Percentiles rank a stretch among this genome's conserved stretches.
Evolutionary conservation across 2,329 filamentous ascomycete genomes (phyloP).

Genomic region (Monosporascus sp.): DNA sequence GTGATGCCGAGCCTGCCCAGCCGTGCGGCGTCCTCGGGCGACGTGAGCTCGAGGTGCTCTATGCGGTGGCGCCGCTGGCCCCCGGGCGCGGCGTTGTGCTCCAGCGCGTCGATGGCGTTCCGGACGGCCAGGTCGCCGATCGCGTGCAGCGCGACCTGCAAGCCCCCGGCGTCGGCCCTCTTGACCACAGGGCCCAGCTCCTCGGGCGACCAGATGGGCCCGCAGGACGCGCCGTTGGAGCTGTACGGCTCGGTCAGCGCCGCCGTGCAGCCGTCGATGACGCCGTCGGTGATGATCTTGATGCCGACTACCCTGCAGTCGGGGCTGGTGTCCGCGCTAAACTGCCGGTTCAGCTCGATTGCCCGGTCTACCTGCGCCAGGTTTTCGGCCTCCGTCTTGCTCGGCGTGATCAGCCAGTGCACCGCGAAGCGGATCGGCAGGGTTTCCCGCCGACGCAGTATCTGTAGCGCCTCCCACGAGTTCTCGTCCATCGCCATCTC

Average conservation of each 20-base stretch:
- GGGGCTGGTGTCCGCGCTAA: constrained; percentile 38
- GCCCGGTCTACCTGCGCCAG: constrained; percentile 46
- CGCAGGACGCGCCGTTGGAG: constrained; percentile 37
- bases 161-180: constrained; percentile 44
- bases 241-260: constrained; percentile 55
- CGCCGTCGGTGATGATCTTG: constrained; percentile 61
- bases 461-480: constrained; percentile 45
- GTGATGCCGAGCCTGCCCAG: constrained; percentile 56
- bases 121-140: constrained; percentile 57
- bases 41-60: constrained; percentile 59
- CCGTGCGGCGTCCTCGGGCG: constrained; percentile 47
- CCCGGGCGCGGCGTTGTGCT: constrained; percentile 32
- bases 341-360: constrained; percentile 39
- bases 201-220: constrained; percentile 49
- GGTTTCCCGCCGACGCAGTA: constrained; percentile 29
- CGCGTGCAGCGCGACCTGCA: constrained; percentile 61
- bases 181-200: constrained; percentile 49
- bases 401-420: constrained; percentile 50
- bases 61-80: constrained; percentile 49
- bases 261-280: constrained; percentile 61
- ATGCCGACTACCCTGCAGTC: constrained; percentile 51
- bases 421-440: constrained; percentile 46
- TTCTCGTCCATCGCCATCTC: constrained; percentile 58
- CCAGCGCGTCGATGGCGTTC: constrained; percentile 53
- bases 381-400: constrained; percentile 36